Conservation (phyloP, 176 grass and related monocot species). For the Oryza brachyantha region DNA sequence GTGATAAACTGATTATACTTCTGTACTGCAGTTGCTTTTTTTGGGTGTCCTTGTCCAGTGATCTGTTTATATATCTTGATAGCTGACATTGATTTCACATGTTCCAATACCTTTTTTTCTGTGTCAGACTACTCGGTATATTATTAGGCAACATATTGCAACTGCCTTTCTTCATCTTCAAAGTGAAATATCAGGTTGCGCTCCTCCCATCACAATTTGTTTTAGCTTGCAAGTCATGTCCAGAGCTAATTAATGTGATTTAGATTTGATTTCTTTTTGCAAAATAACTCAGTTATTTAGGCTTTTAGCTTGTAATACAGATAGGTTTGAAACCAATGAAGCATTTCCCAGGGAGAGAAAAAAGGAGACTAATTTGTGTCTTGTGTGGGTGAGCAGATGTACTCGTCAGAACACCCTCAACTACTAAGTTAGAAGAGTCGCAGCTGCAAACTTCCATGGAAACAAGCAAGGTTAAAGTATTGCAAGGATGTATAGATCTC, state of each 20-base stretch:
- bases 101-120: constrained; percentile 39
- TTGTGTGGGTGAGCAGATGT: constrained; percentile 61
- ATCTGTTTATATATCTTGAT: constrained; percentile 16
- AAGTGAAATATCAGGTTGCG: constrained; percentile 85
- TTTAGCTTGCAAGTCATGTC: constrained; percentile 22
- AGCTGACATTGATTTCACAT: constrained; percentile 29
- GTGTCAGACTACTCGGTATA: constrained; percentile 74
- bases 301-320: constrained; percentile 18
- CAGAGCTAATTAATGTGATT: constrained; percentile 10
- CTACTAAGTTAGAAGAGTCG: constrained; percentile 50
- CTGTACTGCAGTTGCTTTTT: constrained; percentile 9
- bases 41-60: constrained; percentile 1
- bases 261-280: constrained; percentile 11
- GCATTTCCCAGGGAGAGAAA: not conserved
- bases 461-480: constrained; percentile 67
- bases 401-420: constrained; percentile 50
- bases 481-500: constrained; percentile 88
- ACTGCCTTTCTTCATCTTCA: constrained; percentile 79
- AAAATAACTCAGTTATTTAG: constrained; percentile 26
- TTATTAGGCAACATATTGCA: constrained; percentile 76
- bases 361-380: constrained; percentile 30
- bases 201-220: constrained; percentile 9
- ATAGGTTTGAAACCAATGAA: constrained; percentile 21
- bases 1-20: constrained; percentile 19
- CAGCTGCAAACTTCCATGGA: constrained; percentile 75